Conservation (phyloP, 495 filamentous ascomycete genomes). For the Podospora didyma region DNA sequence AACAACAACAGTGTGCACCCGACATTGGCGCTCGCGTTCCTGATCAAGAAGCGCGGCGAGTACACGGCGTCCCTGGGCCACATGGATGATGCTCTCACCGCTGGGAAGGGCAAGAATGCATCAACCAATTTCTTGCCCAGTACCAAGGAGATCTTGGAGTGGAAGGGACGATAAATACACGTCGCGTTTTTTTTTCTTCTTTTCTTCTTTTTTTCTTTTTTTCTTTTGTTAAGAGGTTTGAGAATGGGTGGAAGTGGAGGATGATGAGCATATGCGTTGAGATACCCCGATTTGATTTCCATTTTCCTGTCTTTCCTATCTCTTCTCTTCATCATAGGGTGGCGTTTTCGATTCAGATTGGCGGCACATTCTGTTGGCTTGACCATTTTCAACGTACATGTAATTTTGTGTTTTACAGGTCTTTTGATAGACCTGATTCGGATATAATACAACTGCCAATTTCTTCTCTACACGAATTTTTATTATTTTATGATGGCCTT, state of each 20-base stretch:
- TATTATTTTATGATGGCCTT: too few relatives aligned
- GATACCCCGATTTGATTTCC: not conserved
- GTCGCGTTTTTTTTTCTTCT: too few relatives aligned
- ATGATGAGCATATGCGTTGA: not conserved
- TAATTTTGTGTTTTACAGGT: too few relatives aligned
- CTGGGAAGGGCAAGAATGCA: conserved; percentile 4
- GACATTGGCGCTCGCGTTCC: conserved; percentile 27
- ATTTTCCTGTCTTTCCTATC: not conserved
- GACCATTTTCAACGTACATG: too few relatives aligned
- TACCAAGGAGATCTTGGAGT: conserved; percentile 31
- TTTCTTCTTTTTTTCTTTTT: too few relatives aligned
- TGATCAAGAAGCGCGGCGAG: conserved; percentile 27
- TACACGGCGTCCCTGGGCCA: conserved; percentile 11
- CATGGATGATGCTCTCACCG: not conserved
- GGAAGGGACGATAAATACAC: conserved; percentile 20
- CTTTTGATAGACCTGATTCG: too few relatives aligned
- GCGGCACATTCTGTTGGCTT: too few relatives aligned
- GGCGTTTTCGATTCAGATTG: too few relatives aligned
- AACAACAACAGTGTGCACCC: conserved; percentile 18
- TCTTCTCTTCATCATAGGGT: not conserved
- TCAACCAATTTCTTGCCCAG: conserved; percentile 23
- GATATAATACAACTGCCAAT: too few relatives aligned
- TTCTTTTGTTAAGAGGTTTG: not conserved
- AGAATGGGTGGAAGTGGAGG: not conserved
- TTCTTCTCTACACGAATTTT: too few relatives aligned